Evolutionary conservation across 2,329 filamentous ascomycete species (phyloP), one percentile per base, ranked within the genome.

Genomic region (Atkinsonella texensis): DNA sequence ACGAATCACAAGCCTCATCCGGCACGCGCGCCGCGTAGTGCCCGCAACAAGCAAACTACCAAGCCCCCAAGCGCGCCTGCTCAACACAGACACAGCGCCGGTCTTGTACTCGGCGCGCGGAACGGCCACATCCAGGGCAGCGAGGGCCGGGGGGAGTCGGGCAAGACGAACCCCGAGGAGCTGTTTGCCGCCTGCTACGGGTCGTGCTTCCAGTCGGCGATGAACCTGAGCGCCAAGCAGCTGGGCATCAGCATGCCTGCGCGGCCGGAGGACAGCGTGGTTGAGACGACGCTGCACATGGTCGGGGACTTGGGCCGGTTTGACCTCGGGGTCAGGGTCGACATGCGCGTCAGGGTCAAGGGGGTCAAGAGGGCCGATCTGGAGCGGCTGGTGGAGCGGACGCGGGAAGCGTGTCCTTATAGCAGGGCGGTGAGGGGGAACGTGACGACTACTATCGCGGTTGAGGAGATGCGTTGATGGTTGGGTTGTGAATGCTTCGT

Each of bases 101-200:
- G 59, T 60, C 11, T 62, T 71, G 2, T 70, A 70, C 57, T 59
- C 11, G 69, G 69, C 41, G 69, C 68, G 17, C 65, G 69, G 20
- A 58, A 59, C 6, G 61, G 61, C 41, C 57, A 59, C 44, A 54
- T 62, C 28, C 48, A 62, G 6, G 61, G 60, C 56, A 52, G 45
- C 28, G 62, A 63, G 53, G 59, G 60, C 53, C 60, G 58, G 0
- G 69, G 69, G 13, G 68, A 63, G 49, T 53, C 50, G 35, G 63
- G 68, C 52, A 73, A 72, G 58, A 72, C 71, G 7, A 74, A 71
- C 54, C 69, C 69, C 1, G 71, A 74, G 59, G 71, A 74, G 55
- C 66, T 74, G 2, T 74, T 74, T 53, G 70, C 71, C 1, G 71
- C 71, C 0, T 71, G 70, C 20, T 74, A 73, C 53, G 72, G 70